phyloP scores from a whole-genome alignment of 2,329 filamentous ascomycete species.

The Shiraia bambusicola region DNA sequence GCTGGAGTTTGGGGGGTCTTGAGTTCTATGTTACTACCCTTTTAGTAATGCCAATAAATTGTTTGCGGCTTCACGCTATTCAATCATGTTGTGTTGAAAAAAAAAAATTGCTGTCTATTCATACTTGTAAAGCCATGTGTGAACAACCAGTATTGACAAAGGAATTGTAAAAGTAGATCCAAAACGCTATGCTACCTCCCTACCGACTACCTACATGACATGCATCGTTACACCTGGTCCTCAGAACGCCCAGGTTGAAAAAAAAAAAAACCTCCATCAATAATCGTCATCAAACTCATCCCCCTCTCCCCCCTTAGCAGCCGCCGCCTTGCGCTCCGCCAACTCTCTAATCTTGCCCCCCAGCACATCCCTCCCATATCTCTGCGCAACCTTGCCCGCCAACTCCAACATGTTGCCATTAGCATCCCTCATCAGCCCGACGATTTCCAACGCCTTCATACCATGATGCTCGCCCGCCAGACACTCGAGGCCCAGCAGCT shows the following conservation, averaged over 20 bases:
- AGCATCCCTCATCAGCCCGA: slow-evolving; percentile 78
- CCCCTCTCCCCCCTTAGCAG: slow-evolving; percentile 58
- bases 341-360: slow-evolving; percentile 88
- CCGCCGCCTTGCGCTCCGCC: slow-evolving; percentile 68
- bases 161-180: slow-evolving; percentile 1
- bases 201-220: background rate
- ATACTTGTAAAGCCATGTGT: too few species aligned
- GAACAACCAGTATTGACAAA: too few species aligned
- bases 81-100: background rate
- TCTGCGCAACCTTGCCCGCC: slow-evolving; percentile 81
- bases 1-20: slow-evolving; percentile 28
- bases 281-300: slow-evolving; percentile 22
- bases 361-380: slow-evolving; percentile 78
- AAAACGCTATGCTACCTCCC: slow-evolving; percentile 2
- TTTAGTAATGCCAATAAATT: slow-evolving; percentile 33
- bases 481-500: slow-evolving; percentile 87
- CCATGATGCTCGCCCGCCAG: slow-evolving; percentile 88
- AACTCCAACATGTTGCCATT: slow-evolving; percentile 89
- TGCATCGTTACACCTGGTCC: background rate
- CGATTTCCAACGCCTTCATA: slow-evolving; percentile 93
- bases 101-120: too few species aligned
- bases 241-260: background rate
- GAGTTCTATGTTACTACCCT: slow-evolving; percentile 32
- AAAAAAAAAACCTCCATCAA: too few species aligned
- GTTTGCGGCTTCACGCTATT: slow-evolving; percentile 5